Evolutionary conservation across 192 early-diverging fungal species (phyloP).

Genomic region (Cladochytrium replicatum): DNA sequence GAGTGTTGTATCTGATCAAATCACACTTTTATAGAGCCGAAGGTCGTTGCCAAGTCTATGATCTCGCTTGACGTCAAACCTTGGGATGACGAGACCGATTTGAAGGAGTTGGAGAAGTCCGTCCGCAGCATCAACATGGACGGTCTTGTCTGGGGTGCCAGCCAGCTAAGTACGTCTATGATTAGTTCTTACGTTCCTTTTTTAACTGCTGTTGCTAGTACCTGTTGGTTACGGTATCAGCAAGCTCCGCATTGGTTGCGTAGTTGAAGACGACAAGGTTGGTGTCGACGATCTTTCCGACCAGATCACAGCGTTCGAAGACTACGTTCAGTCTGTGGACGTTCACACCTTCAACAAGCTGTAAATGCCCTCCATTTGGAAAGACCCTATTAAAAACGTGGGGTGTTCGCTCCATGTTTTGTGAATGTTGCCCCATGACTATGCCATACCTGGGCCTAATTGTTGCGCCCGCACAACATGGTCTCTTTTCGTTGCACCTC

Average conservation of each 20-base stretch:
- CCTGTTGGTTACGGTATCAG: conserved; percentile 91
- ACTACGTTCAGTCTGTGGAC: conserved; percentile 87
- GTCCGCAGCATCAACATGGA: conserved; percentile 74
- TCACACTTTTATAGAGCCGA: conserved; percentile 48
- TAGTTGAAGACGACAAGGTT: conserved; percentile 91
- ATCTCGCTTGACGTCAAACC: conserved; percentile 92
- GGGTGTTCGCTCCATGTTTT: neutral
- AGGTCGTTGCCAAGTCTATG: conserved; percentile 83
- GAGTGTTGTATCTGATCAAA: conserved; percentile 2
- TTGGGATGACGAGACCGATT: conserved; percentile 93
- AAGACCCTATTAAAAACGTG: conserved; percentile 1
- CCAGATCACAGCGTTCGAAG: conserved; percentile 63
- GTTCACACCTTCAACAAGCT: conserved; percentile 84
- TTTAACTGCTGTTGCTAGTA: conserved; percentile 20
- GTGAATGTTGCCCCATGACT: neutral
- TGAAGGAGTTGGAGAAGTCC: conserved; percentile 59
- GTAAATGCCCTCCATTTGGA: conserved; percentile 54
- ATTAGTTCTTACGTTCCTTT: neutral
- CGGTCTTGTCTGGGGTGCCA: conserved; percentile 81
- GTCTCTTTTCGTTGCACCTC: neutral
- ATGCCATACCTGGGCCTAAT: neutral
- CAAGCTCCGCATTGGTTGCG: conserved; percentile 89
- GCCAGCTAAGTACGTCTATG: conserved; percentile 36
- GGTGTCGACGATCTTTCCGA: conserved; percentile 73
- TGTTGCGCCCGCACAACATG: neutral